These are phyloP conservation scores for Scheffersomyces illinoinensis DNA, from an alignment of 1,139 yeast species.

Conservation along the genomic window DNA sequence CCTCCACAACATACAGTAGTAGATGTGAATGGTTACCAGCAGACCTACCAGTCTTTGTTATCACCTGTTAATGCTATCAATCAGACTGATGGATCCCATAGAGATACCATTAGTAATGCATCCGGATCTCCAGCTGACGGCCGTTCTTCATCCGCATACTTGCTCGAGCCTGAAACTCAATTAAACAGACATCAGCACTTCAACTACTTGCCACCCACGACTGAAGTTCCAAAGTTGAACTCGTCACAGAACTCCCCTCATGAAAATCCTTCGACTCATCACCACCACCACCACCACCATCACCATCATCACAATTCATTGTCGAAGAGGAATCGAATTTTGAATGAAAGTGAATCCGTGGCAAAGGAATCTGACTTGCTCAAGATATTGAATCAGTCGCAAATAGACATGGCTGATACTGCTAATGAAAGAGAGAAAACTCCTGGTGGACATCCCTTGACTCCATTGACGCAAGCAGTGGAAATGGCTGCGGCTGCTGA, in stretches of 20 bases:
- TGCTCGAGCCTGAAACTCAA: conserved; percentile 57
- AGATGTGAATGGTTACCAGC: background rate
- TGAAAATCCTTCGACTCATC: conserved; percentile 14
- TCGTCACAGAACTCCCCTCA: conserved; percentile 44
- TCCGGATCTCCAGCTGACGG: background rate
- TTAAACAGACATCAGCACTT: conserved; percentile 66
- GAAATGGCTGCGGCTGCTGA: conserved; percentile 43
- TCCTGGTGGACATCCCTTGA: conserved; percentile 23
- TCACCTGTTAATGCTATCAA: background rate
- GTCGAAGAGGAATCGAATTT: conserved; percentile 1
- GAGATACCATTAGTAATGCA: background rate
- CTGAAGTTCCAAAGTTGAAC: conserved; percentile 68
- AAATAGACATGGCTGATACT: conserved; percentile 5
- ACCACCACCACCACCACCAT: conserved; percentile 31
- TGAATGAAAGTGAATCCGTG: conserved; percentile 4
- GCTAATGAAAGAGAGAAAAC: background rate
- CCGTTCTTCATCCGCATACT: conserved; percentile 6
- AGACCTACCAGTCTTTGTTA: background rate
- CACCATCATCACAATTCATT: conserved; percentile 24
- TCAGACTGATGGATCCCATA: background rate
- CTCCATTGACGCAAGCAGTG: conserved; percentile 48
- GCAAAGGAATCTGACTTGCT: conserved; percentile 43
- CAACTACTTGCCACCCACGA: conserved; percentile 69
- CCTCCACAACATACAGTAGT: conserved; percentile 24
- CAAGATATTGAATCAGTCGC: conserved; percentile 34